Evolutionary conservation across 306 rosid species (phyloP).

Genomic region (Fragaria nilgerrensis): DNA sequence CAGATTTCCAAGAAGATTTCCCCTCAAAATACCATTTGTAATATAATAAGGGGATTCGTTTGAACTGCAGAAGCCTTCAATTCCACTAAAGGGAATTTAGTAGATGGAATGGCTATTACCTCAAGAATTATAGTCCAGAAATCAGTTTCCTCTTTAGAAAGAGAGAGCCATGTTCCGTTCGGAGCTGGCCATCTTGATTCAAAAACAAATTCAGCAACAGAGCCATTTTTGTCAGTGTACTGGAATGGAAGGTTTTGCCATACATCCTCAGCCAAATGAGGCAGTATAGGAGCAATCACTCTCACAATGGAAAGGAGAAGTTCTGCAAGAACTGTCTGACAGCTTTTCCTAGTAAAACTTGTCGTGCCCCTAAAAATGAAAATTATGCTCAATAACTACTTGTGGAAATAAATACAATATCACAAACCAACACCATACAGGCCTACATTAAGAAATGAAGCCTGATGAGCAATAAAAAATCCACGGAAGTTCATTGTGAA

Average conservation of each 20-base stretch:
- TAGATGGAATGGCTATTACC: conserved; percentile 39
- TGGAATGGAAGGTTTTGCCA: conserved; percentile 98
- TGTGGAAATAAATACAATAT: not conserved
- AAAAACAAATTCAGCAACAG: conserved; percentile 73
- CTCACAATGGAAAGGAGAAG: conserved; percentile 74
- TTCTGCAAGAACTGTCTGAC: conserved; percentile 92
- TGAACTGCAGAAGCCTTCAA: not conserved
- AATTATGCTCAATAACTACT: not conserved
- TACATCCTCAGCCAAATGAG: conserved; percentile 98
- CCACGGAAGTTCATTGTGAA: not conserved
- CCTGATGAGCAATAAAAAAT: not conserved
- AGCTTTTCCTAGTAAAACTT: conserved; percentile 87
- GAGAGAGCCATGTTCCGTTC: conserved; percentile 67
- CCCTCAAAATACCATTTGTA: not conserved
- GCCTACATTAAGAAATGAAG: not conserved
- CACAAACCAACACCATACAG: not conserved
- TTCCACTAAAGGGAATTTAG: not conserved
- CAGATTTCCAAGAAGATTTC: not conserved
- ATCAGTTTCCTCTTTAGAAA: conserved; percentile 65
- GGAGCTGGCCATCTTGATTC: conserved; percentile 89
- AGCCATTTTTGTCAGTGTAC: conserved; percentile 57
- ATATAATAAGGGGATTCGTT: not conserved
- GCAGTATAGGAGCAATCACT: conserved; percentile 88
- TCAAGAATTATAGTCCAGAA: conserved; percentile 88
- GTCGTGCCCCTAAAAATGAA: conserved; percentile 61